Evolutionary conservation across 106 monocot genomes (phyloP).

Genomic region (Phalaenopsis aphrodite): DNA sequence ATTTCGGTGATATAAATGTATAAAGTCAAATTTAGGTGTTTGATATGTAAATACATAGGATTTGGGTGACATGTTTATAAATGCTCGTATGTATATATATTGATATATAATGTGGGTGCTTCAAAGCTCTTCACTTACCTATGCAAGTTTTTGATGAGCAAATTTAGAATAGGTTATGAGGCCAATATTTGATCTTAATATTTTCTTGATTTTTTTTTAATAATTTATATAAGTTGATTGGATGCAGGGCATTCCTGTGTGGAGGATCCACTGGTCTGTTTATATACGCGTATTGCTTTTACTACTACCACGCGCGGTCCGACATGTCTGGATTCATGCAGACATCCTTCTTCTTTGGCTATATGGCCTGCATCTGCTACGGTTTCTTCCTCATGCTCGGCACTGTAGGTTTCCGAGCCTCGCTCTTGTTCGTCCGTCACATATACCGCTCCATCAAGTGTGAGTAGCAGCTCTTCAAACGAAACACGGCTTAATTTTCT

Average conservation of each 20-base stretch:
- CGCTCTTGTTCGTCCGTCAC: constrained; percentile 19
- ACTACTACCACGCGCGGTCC: constrained; percentile 27
- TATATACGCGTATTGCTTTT: constrained; percentile 21
- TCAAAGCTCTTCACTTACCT: background rate
- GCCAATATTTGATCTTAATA: background rate
- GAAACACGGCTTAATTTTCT: background rate
- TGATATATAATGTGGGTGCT: no score
- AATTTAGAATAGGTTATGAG: no score
- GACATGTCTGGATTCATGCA: constrained; percentile 32
- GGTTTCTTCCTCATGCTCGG: constrained; percentile 29
- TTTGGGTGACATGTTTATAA: no score
- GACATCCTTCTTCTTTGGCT: constrained; percentile 32
- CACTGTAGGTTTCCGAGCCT: constrained; percentile 23
- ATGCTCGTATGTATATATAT: no score
- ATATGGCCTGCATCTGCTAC: constrained; percentile 32
- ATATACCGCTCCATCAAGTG: constrained; percentile 28
- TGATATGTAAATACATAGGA: no score
- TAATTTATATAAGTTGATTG: background rate
- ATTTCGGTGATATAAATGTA: no score
- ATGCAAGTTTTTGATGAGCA: background rate
- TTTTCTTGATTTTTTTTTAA: background rate
- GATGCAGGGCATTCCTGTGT: constrained; percentile 19
- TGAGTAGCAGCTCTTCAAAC: constrained; percentile 5
- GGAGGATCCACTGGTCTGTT: constrained; percentile 27
- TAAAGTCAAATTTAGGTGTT: no score